Base-by-base conservation (phyloP, 495 filamentous ascomycete genomes). In the Chlorociboria aeruginascens region DNA sequence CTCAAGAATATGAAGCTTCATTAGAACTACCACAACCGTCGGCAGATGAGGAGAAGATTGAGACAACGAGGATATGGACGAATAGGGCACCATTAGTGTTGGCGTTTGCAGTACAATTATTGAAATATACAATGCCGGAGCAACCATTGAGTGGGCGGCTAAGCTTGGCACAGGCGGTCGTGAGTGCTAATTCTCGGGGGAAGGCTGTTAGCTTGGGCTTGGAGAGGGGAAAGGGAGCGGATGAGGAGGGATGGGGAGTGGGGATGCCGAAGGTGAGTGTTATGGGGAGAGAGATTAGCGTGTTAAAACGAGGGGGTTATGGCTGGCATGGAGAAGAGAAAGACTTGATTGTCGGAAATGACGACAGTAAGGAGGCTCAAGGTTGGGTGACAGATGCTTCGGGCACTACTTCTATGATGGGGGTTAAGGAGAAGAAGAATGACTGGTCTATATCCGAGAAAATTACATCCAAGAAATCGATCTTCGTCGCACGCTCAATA, bases 61-160 rank as follows among this genome's bases (percentile, higher is more conserved):
- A 64, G 6, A 58, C 65, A 8, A 74, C 71, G n/a, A 63, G 72
- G 10, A 53, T 93, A 0, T 63, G 77, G 38, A 90, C 85, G 8
- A 93, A 92, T 58, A 69, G 86, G 32, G 86, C 86, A 10, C 86
- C 86, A 6, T 66, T 93, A 25, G 81, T 90, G 8, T 66, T 93
- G 13, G 86, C 86, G 7, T 92, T 90, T 63, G 83, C 83, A 1
- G 74, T 88, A 12, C 73, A 73, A 49, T 60, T 89, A 43, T 55
- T 89, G 39, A 81, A 81, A 44, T 78, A 81, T 56, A 89, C 86
- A 0, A 89, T 86, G 80, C 83, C 86, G 0, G 78, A 82, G 50
- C 86, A 93, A 59, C 86, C 86, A 3, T 68, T 81, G n/a, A 88
- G 83, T 6, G 86, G 85, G 53, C 70, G 85, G 36, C 63, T 92